Conservation (phyloP, 2,329 filamentous ascomycete species). For the Aspergillus pseudoglaucus region DNA sequence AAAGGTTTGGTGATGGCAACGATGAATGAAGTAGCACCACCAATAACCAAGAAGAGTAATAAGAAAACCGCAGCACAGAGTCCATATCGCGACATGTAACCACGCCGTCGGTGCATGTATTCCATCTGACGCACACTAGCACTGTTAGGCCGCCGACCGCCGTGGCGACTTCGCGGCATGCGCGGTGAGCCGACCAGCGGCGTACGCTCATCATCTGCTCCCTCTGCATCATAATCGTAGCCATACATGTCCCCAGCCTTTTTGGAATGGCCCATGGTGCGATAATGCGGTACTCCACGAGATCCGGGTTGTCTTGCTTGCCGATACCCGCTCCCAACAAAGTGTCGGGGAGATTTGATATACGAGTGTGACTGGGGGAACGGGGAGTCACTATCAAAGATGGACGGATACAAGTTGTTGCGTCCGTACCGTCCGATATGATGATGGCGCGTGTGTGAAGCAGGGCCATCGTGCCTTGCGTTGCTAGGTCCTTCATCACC, state of each 20-base stretch:
- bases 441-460: conserved; percentile 63
- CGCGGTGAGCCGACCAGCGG: conserved; percentile 64
- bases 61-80: conserved; percentile 79
- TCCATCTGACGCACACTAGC: conserved; percentile 64
- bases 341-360: conserved; percentile 55
- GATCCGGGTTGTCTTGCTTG: conserved; percentile 67
- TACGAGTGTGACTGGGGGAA: conserved; percentile 58
- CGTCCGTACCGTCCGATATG: conserved; percentile 76
- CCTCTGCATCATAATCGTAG: conserved; percentile 78
- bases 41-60: conserved; percentile 71
- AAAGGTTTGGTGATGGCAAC: conserved; percentile 87
- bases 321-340: conserved; percentile 48
- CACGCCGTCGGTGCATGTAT: conserved; percentile 60
- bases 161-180: conserved; percentile 52
- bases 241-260: conserved; percentile 58
- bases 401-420: conserved; percentile 59
- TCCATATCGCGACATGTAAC: conserved; percentile 69
- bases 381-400: conserved; percentile 71
- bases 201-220: conserved; percentile 80
- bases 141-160: conserved; percentile 47
- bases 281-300: conserved; percentile 47
- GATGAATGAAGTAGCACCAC: conserved; percentile 82
- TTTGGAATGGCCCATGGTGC: conserved; percentile 40
- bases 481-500: conserved; percentile 58
- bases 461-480: conserved; percentile 52